Base-by-base conservation (phyloP, 1,284 basidiomycete species). In the Ustilago nuda region DNA sequence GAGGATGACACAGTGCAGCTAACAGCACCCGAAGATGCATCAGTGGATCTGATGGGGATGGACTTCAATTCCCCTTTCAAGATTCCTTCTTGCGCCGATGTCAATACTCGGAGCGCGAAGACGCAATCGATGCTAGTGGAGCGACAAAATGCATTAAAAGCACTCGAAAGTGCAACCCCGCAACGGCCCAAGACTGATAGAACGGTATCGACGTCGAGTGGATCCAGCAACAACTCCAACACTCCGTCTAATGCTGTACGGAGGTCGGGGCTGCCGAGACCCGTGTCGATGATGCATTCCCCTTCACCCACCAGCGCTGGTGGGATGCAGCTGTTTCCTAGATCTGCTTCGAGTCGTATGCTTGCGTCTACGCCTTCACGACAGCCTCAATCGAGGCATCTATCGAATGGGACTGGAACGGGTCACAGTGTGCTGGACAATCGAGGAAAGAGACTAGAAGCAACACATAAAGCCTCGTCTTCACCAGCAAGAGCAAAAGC, bases 1-100 rank as follows among this genome's bases (percentile, higher is more conserved):
- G 68, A 66, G 19, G 80, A 82, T 45, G 80, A 82, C 15, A 82
- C 80, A 8, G 19, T 80, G 6, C 78, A 82, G 55, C 64, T 82
- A 2, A 62, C 39, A 8, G 67, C 65, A 8, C 62, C 69, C 0
- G 71, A 67, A 17, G 81, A 81, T 36, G 79, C 67, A 32, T 77
- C 80, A 8, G 71, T 81, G 56, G 80, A 81, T 58, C 53, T 81
- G 61, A 81, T 81, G 78, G 73, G 68, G 0, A 71, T 70, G 65
- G 70, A 68, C 51, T 79, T 81, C 56, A 78, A 37, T 41, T 72
- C 66, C 33, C 71, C 75, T 13, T 77, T 77, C 67, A 70, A 68
- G 48, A 45, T 72, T n/a, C 65, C 68, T 11, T 37, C 52, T 12
- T 61, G 63, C 23, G 55, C 46, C 2, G 30, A 19, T 5, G 30